These are phyloP conservation scores for Eremothecium coryli DNA, from an alignment of 1,139 yeast species.

Conservation along the genomic window DNA sequence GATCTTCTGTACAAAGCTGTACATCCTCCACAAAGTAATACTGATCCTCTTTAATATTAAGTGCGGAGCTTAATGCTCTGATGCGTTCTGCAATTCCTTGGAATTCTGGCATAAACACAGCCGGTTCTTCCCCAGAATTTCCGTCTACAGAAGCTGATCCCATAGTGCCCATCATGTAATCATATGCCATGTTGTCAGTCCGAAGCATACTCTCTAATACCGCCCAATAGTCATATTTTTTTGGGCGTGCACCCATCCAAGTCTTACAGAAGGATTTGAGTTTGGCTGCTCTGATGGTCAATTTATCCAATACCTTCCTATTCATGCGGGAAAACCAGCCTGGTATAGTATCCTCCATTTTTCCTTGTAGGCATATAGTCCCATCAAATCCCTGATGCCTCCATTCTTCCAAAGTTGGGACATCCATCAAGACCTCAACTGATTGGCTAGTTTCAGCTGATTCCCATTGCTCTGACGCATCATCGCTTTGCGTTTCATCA, in stretches of 20 bases:
- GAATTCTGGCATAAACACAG: not conserved
- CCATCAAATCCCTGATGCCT: no score
- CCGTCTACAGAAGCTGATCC: not conserved
- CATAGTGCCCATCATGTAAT: not conserved
- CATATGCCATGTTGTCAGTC: not conserved
- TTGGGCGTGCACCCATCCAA: not conserved
- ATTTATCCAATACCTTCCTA: not conserved
- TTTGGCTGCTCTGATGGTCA: not conserved
- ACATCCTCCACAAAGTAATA: not conserved
- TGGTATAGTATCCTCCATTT: not conserved
- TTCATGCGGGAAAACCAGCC: slow-evolving; percentile 1
- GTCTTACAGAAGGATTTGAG: slow-evolving; percentile 3
- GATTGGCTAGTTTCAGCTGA: no score
- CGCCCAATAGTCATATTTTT: not conserved
- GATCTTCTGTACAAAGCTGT: not conserved
- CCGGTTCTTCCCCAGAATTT: not conserved
- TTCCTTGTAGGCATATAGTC: no score
- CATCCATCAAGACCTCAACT: no score
- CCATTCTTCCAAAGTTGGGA: no score
- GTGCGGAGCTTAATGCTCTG: not conserved
- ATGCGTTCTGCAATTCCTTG: slow-evolving; percentile 1
- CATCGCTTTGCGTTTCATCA: no score
- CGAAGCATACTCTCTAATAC: slow-evolving; percentile 1
- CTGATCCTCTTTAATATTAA: not conserved
- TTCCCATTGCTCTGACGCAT: no score